Evolutionary conservation across 75 land plant species (phyloP).

Genomic region (Sequoia sempervirens): DNA sequence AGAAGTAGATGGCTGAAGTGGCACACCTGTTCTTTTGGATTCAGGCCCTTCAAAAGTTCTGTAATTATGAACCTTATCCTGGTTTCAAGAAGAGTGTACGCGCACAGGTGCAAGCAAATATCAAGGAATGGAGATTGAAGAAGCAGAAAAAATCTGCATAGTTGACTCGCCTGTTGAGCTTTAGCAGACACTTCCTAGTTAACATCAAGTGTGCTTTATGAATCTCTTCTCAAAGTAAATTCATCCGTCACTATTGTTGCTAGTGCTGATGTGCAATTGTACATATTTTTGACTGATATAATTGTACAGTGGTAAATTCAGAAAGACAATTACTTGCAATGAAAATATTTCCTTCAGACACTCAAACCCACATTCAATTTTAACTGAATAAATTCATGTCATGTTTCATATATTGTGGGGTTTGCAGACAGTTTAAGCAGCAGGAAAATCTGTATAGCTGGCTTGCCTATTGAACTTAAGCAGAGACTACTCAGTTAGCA

Average conservation of each 20-base stretch:
- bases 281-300: background rate
- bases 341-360: background rate
- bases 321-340: background rate
- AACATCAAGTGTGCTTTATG: background rate
- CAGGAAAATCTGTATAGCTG: too few relatives aligned
- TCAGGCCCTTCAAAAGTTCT: constrained; percentile 64
- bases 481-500: background rate
- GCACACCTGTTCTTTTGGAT: background rate
- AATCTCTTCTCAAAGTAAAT: background rate
- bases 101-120: constrained; percentile 43
- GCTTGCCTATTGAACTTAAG: background rate
- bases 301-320: background rate
- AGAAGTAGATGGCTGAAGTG: background rate
- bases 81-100: constrained; percentile 60
- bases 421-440: background rate
- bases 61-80: constrained; percentile 93
- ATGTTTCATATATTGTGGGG: background rate
- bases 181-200: background rate
- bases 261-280: too few relatives aligned
- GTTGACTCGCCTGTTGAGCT: background rate
- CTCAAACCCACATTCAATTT: background rate
- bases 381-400: background rate
- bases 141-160: constrained; percentile 39
- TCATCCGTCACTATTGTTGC: background rate
- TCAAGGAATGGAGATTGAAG: constrained; percentile 37